These are phyloP conservation scores for Magnaporthiopsis incrustans DNA, from an alignment of 2,329 filamentous ascomycete genomes.

Conservation along the genomic window DNA sequence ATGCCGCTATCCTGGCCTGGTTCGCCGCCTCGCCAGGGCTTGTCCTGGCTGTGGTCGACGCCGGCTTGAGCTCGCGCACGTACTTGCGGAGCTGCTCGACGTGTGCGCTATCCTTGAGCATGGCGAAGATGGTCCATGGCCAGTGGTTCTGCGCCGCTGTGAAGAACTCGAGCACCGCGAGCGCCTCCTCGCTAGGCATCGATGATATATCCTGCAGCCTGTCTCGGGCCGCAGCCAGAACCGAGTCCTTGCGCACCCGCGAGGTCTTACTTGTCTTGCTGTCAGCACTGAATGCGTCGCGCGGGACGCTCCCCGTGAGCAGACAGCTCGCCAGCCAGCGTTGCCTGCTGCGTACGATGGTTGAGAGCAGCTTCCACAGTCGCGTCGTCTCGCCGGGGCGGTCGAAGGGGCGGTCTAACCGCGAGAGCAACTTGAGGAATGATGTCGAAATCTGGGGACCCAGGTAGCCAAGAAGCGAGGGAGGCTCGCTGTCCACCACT, in stretches of 20 bases:
- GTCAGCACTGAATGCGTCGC: constrained; percentile 53
- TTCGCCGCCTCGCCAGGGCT: constrained; percentile 50
- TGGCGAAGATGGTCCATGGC: constrained; percentile 83
- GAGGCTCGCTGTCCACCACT: constrained; percentile 59
- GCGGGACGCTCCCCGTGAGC: constrained; percentile 78
- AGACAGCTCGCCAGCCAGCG: constrained; percentile 95
- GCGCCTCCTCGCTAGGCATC: constrained; percentile 55
- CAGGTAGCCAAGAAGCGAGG: constrained; percentile 88
- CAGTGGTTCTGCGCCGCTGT: constrained; percentile 86
- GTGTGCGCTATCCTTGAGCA: constrained; percentile 67
- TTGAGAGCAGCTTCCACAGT: constrained; percentile 81
- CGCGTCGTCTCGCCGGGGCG: constrained; percentile 55
- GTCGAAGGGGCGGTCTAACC: constrained; percentile 67
- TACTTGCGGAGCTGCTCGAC: constrained; percentile 65
- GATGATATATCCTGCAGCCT: constrained; percentile 58
- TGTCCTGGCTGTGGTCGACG: constrained; percentile 42
- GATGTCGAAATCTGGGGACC: constrained; percentile 75
- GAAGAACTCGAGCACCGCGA: constrained; percentile 79
- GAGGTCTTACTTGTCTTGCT: constrained; percentile 43
- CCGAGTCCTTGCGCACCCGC: constrained; percentile 46
- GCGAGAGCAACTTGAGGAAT: constrained; percentile 71
- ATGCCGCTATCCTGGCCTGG: constrained; percentile 66
- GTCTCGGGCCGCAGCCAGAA: constrained; percentile 67
- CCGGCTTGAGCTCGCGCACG: constrained; percentile 49
- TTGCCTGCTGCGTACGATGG: constrained; percentile 80